These are phyloP conservation scores for Thinopyrum elongatum DNA, from an alignment of 176 grass and related monocot species.

Conservation along the genomic window DNA sequence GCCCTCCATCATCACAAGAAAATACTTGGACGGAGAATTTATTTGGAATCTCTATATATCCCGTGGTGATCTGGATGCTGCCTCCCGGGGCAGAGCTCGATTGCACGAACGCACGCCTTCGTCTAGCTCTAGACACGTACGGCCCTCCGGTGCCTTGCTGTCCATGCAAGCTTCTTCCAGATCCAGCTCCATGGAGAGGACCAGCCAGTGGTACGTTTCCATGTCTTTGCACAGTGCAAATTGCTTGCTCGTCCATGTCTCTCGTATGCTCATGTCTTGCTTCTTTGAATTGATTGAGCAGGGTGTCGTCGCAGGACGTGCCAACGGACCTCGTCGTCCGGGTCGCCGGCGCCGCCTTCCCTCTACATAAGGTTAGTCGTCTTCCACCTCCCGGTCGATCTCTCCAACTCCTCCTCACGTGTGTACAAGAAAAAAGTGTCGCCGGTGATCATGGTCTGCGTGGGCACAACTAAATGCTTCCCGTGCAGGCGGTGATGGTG, in stretches of 20 bases:
- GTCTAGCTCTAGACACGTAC: neutral
- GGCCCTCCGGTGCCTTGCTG: neutral
- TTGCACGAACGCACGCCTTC: neutral
- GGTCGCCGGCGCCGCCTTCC: conserved; percentile 53
- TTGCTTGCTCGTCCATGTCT: neutral
- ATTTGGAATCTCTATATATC: conserved; percentile 9
- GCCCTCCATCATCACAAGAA: neutral
- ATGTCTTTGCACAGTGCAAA: neutral
- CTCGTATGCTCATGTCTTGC: neutral
- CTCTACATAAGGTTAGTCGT: conserved; percentile 72
- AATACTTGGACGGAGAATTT: neutral
- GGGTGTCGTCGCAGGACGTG: conserved; percentile 57
- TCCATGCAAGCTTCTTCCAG: neutral
- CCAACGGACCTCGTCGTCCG: conserved; percentile 56
- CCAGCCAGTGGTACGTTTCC: conserved; percentile 53
- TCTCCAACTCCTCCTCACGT: neutral
- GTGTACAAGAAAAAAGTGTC: neutral
- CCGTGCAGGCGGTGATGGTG: conserved; percentile 59
- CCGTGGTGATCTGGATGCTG: neutral
- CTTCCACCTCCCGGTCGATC: neutral
- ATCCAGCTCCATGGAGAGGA: conserved; percentile 55
- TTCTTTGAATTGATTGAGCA: neutral
- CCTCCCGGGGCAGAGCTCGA: neutral
- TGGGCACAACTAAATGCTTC: neutral
- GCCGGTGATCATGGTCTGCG: neutral